Percentiles rank a stretch among this genome's conserved stretches.
Evolutionary conservation across 306 rosid genomes (phyloP).

Genomic region (Vigna unguiculata): DNA sequence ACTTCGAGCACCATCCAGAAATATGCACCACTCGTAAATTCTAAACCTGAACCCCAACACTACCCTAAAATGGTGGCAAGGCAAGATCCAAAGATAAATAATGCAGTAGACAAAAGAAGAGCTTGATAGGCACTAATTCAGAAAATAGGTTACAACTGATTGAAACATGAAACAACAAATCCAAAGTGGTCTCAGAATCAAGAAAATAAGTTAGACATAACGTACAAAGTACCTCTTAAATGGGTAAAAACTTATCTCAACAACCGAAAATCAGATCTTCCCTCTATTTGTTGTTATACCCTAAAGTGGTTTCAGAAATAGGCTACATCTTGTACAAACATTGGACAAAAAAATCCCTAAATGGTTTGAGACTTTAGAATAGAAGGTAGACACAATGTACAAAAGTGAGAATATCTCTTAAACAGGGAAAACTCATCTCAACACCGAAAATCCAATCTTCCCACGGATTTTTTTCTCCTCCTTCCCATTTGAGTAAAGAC

Average conservation of each 20-base stretch:
- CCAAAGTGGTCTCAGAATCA: conserved; percentile 7
- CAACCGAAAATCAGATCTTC: no score
- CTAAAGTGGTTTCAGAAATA: no score
- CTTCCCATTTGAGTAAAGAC: conserved; percentile 29
- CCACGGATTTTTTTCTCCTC: background rate
- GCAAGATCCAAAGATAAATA: conserved; percentile 3
- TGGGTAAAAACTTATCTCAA: background rate
- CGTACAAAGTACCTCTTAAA: conserved; percentile 24
- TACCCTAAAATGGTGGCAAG: conserved; percentile 25
- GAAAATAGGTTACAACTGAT: conserved; percentile 10
- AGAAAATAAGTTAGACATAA: background rate
- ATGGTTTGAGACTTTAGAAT: no score
- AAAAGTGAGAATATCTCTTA: conserved; percentile 24
- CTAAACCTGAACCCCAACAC: conserved; percentile 25
- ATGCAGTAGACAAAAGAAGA: background rate
- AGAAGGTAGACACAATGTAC: no score
- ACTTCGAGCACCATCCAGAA: background rate
- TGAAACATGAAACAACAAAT: background rate
- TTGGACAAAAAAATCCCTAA: no score
- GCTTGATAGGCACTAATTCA: conserved; percentile 10
- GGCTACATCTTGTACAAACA: no score
- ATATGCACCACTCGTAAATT: background rate
- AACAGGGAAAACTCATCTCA: background rate
- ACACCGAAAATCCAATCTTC: background rate
- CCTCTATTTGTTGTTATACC: no score